Conservation (phyloP, 768 basidiomycete species). For the Paxillus rubicundulus region DNA sequence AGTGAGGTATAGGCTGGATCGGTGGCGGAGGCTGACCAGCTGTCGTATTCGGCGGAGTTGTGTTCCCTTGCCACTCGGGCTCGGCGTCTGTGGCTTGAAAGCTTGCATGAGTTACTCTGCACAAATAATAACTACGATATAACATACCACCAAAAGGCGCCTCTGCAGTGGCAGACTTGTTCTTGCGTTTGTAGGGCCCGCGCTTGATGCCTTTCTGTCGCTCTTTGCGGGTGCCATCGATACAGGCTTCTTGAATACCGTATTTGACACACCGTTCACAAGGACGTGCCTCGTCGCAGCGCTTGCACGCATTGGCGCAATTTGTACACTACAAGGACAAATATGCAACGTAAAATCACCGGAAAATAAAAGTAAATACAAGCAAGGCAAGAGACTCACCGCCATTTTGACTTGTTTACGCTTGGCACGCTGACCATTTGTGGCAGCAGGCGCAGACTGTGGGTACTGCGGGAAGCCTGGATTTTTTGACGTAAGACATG, state of each 20-base stretch:
- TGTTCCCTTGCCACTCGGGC: conserved; percentile 33
- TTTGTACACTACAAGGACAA: conserved; percentile 47
- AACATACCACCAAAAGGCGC: conserved; percentile 21
- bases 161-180: conserved; percentile 27
- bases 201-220: conserved; percentile 60
- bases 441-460: conserved; percentile 20
- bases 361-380: background rate
- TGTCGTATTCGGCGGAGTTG: conserved; percentile 14
- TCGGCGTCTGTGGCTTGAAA: conserved; percentile 25
- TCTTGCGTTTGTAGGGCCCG: conserved; percentile 57
- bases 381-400: conserved; percentile 32
- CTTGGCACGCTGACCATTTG: conserved; percentile 36
- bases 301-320: conserved; percentile 55
- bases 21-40: conserved; percentile 21
- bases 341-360: background rate
- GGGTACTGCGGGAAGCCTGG: conserved; percentile 33
- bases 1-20: conserved; percentile 26
- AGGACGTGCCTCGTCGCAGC: conserved; percentile 57
- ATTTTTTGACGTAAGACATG: conserved; percentile 16
- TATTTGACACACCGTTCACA: conserved; percentile 66
- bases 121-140: too few relatives aligned
- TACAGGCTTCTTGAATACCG: conserved; percentile 53
- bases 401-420: conserved; percentile 62
- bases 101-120: conserved; percentile 11
- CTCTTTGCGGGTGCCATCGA: conserved; percentile 63